phyloP scores from a whole-genome alignment of 1,139 yeast species.

The Candida sojae region DNA sequence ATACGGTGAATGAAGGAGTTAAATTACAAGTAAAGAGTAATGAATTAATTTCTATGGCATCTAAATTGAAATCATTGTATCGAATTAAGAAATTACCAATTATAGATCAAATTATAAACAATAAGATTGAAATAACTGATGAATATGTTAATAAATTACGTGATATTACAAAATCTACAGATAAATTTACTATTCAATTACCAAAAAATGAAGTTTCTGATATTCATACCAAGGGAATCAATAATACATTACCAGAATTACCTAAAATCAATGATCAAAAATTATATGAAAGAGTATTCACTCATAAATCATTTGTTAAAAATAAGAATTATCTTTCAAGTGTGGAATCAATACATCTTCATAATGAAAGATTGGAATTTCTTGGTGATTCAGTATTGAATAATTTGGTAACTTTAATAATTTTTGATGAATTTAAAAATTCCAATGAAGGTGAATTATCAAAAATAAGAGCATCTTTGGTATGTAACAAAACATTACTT shows the following conservation, averaged over 20 bases:
- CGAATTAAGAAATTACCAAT: constrained; percentile 46
- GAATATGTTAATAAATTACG: constrained; percentile 13
- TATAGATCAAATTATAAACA: constrained; percentile 47
- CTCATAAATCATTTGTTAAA: constrained; percentile 74
- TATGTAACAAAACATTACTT: constrained; percentile 72
- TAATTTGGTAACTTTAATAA: constrained; percentile 65
- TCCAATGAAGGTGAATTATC: constrained; percentile 85
- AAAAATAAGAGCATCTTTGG: constrained; percentile 65
- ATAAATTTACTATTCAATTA: constrained; percentile 5
- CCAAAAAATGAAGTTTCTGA: constrained; percentile 16
- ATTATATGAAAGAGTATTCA: constrained; percentile 71
- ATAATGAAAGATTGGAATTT: constrained; percentile 91
- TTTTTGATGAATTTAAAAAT: constrained; percentile 65
- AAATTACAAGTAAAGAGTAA: constrained; percentile 54
- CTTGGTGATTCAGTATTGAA: constrained; percentile 90
- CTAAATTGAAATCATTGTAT: constrained; percentile 57
- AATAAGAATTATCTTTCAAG: constrained; percentile 58
- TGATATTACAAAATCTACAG: background rate
- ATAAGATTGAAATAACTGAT: constrained; percentile 13
- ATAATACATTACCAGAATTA: constrained; percentile 49
- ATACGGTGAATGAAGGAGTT: constrained; percentile 35
- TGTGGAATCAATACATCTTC: constrained; percentile 59
- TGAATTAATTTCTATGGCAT: constrained; percentile 57
- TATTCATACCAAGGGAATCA: constrained; percentile 31
- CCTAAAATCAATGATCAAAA: constrained; percentile 66